Evolutionary conservation across 2,329 filamentous ascomycete species (phyloP).

Genomic region (Alternaria consortialis): DNA sequence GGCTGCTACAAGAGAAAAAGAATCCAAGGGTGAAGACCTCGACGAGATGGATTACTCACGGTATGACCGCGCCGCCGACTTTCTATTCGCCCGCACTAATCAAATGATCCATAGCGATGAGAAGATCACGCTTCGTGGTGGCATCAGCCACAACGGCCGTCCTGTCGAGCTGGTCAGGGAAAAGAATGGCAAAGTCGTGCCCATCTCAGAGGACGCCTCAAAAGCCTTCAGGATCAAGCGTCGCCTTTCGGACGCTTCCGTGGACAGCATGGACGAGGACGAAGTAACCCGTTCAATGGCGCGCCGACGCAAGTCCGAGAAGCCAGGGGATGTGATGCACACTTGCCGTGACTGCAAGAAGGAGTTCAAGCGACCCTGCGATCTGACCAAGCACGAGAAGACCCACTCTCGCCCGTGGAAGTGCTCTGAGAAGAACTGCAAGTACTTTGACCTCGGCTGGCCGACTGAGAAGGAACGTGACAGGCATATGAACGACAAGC

Average conservation of each 20-base stretch:
- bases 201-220: constrained; percentile 68
- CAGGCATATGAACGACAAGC: constrained; percentile 95
- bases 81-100: constrained; percentile 36
- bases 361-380: constrained; percentile 95
- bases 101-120: constrained; percentile 62
- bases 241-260: constrained; percentile 51
- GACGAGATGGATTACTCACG: constrained; percentile 62
- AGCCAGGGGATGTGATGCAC: constrained; percentile 83
- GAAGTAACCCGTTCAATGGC: constrained; percentile 92
- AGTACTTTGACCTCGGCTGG: constrained; percentile 90
- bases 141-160: constrained; percentile 80
- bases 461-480: constrained; percentile 98
- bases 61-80: constrained; percentile 45
- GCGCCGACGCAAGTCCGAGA: constrained; percentile 90
- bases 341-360: constrained; percentile 82
- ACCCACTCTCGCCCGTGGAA: constrained; percentile 97
- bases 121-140: constrained; percentile 81
- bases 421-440: constrained; percentile 82
- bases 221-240: constrained; percentile 69
- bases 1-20: constrained; percentile 74
- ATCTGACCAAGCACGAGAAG: constrained; percentile 97
- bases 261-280: constrained; percentile 80
- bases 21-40: constrained; percentile 63
- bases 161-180: constrained; percentile 85
- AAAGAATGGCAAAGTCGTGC: constrained; percentile 80